phyloP scores from a whole-genome alignment of 2,329 filamentous ascomycete genomes.

The Nigrospora sphaerica region DNA sequence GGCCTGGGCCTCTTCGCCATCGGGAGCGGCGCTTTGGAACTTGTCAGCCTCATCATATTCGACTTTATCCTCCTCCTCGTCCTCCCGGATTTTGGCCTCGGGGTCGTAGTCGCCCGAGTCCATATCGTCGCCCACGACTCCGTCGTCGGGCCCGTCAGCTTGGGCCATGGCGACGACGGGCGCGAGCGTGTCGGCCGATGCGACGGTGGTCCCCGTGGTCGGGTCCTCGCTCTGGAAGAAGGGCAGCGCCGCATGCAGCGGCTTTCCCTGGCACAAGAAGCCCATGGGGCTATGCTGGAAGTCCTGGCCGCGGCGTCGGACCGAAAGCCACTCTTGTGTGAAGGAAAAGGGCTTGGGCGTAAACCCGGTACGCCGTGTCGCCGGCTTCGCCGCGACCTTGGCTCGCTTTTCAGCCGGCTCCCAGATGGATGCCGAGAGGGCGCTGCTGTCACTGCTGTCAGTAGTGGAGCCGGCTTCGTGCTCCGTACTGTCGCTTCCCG shows the following conservation, averaged over 20 bases:
- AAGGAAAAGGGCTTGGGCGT: conserved; percentile 34
- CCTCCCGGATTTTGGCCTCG: conserved; percentile 9
- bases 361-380: conserved; percentile 3
- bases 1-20: no score
- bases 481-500: conserved; percentile 8
- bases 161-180: conserved; percentile 4
- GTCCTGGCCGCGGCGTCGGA: conserved; percentile 50
- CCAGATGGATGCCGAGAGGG: neutral
- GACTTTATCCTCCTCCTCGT: conserved; percentile 10
- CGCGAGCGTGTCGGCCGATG: conserved; percentile 3
- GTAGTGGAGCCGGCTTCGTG: neutral
- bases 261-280: conserved; percentile 44
- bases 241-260: conserved; percentile 35
- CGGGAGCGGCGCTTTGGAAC: neutral
- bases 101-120: conserved; percentile 13
- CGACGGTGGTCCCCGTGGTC: neutral
- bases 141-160: conserved; percentile 5
- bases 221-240: conserved; percentile 36
- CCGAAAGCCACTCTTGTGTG: conserved; percentile 47
- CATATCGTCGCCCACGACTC: conserved; percentile 7
- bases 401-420: neutral
- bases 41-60: conserved; percentile 15
- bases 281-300: conserved; percentile 54
- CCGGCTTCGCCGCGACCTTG: neutral
- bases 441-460: conserved; percentile 1